Percentiles rank a stretch among this genome's conserved stretches.
phyloP scores from a whole-genome alignment of 2,329 filamentous ascomycete species.

The Epichloe bromicola region DNA sequence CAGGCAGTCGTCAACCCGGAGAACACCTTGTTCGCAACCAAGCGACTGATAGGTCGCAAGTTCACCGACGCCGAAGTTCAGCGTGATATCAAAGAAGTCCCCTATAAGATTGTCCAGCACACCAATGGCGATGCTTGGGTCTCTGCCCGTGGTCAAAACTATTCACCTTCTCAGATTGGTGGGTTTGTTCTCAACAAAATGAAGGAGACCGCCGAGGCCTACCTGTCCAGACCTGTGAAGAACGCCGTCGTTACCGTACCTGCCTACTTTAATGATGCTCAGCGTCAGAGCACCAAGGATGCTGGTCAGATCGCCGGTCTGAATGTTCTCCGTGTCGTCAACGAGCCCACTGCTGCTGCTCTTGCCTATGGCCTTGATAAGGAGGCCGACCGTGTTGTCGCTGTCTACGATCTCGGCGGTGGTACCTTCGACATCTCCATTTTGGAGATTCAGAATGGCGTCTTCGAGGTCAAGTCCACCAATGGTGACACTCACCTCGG shows the following conservation, averaged over 20 bases:
- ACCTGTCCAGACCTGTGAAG: slow-evolving; percentile 80
- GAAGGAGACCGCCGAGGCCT: slow-evolving; percentile 96
- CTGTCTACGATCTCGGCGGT: slow-evolving; percentile 95
- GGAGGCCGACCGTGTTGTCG: slow-evolving; percentile 77
- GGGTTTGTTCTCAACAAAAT: slow-evolving; percentile 96
- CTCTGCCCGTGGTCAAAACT: slow-evolving; percentile 82
- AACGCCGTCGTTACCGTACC: slow-evolving; percentile 95
- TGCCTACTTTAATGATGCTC: slow-evolving; percentile 97
- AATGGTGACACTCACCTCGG: slow-evolving; percentile 97
- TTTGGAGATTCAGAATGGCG: slow-evolving; percentile 92
- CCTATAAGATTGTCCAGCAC: slow-evolving; percentile 98
- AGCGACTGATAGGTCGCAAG: slow-evolving; percentile 97
- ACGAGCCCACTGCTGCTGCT: slow-evolving; percentile 93
- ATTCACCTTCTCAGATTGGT: slow-evolving; percentile 96
- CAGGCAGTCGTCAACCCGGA: slow-evolving; percentile 97
- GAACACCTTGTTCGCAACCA: slow-evolving; percentile 96
- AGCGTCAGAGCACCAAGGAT: slow-evolving; percentile 97
- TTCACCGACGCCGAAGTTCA: slow-evolving; percentile 90
- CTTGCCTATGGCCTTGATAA: slow-evolving; percentile 95
- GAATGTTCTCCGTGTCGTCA: slow-evolving; percentile 93
- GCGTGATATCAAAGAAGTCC: slow-evolving; percentile 93
- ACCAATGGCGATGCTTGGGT: slow-evolving; percentile 95
- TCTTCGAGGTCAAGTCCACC: slow-evolving; percentile 98
- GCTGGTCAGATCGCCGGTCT: slow-evolving; percentile 92
- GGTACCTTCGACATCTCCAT: slow-evolving; percentile 99